Evolutionary conservation across 371 early-diverging fungal genomes (phyloP).

Genomic region (Batkoa obscura): DNA sequence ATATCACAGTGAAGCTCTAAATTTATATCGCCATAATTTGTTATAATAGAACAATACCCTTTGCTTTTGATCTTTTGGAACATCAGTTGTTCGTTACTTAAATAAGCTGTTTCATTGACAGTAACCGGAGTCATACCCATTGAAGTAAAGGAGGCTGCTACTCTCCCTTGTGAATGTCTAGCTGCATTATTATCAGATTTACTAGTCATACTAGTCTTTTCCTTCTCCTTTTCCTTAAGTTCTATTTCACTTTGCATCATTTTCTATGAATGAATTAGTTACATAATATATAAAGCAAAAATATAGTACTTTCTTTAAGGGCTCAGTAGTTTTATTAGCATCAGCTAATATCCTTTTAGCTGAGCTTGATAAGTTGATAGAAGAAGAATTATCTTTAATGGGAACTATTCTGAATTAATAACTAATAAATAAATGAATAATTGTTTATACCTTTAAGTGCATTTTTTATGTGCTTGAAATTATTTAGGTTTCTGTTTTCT

Average conservation of each 20-base stretch:
- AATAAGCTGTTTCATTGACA: slow-evolving; percentile 35
- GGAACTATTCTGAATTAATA: background rate
- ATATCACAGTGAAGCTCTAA: slow-evolving; percentile 67
- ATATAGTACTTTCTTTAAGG: slow-evolving; percentile 12
- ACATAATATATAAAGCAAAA: no score
- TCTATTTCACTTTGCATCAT: no score
- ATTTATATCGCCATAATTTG: slow-evolving; percentile 72
- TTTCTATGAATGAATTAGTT: no score
- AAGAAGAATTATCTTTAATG: background rate
- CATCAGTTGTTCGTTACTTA: slow-evolving; percentile 73
- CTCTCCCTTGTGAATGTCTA: slow-evolving; percentile 57
- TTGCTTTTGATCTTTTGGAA: slow-evolving; percentile 52
- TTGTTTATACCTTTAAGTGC: slow-evolving; percentile 24
- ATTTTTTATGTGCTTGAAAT: slow-evolving; percentile 51
- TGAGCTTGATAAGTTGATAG: background rate
- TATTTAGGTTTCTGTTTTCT: slow-evolving; percentile 39
- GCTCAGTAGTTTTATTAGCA: background rate
- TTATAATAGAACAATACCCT: slow-evolving; percentile 52
- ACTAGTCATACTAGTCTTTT: slow-evolving; percentile 9
- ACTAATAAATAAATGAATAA: background rate
- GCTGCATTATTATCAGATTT: slow-evolving; percentile 52
- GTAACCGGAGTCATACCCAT: slow-evolving; percentile 59
- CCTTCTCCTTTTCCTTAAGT: slow-evolving; percentile 14
- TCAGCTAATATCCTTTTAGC: background rate
- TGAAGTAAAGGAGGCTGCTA: slow-evolving; percentile 74